These are phyloP conservation scores for Fusarium vanettenii DNA, from an alignment of 2,329 filamentous ascomycete species.

Conservation along the genomic window DNA sequence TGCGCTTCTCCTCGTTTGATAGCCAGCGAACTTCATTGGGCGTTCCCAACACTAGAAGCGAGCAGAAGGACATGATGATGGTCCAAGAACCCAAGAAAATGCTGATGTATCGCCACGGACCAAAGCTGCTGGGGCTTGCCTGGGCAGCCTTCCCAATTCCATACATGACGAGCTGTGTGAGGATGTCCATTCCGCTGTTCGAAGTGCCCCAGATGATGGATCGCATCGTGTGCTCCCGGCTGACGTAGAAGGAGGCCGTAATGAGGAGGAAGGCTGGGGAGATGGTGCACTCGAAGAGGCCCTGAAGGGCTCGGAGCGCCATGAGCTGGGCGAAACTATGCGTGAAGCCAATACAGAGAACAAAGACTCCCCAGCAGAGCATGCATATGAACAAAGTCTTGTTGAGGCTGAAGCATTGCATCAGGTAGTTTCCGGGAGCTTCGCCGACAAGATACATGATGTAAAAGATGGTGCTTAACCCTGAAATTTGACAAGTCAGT, in stretches of 20 bases:
- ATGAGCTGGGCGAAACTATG: conserved; percentile 32
- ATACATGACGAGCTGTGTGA: conserved; percentile 46
- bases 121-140: conserved; percentile 33
- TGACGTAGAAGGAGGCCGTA: conserved; percentile 48
- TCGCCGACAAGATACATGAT: conserved; percentile 45
- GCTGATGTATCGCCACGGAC: conserved; percentile 8
- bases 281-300: conserved; percentile 46
- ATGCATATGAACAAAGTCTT: conserved; percentile 38
- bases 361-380: neutral
- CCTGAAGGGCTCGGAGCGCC: conserved; percentile 45
- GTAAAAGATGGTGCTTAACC: conserved; percentile 47
- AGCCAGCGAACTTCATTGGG: conserved; percentile 47
- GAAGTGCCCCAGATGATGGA: conserved; percentile 49
- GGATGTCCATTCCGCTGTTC: conserved; percentile 47
- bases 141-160: conserved; percentile 34
- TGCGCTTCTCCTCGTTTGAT: conserved; percentile 45
- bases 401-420: conserved; percentile 50
- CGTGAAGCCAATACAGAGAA: neutral
- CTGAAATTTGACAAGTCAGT: neutral
- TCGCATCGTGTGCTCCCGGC: conserved; percentile 45
- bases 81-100: conserved; percentile 45
- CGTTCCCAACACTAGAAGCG: conserved; percentile 46
- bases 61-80: conserved; percentile 30
- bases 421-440: conserved; percentile 44
- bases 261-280: conserved; percentile 47